phyloP scores from a whole-genome alignment of 805 yeast species.

The Zygosaccharomyces lentus region DNA sequence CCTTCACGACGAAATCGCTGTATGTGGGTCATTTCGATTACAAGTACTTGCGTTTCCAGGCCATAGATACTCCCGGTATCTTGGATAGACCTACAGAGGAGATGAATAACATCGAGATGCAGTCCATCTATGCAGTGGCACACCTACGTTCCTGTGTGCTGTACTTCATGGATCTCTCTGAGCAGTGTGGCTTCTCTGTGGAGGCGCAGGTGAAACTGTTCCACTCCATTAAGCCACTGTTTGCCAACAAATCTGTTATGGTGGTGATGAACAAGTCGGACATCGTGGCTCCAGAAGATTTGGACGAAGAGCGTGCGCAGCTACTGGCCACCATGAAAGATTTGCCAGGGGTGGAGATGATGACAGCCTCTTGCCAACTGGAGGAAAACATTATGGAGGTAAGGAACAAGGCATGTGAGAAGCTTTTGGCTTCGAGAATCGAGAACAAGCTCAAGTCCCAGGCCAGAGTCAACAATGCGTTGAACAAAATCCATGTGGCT shows the following conservation, averaged over 20 bases:
- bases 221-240: conserved; percentile 94
- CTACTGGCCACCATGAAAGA: conserved; percentile 61
- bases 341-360: conserved; percentile 80
- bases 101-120: conserved; percentile 99
- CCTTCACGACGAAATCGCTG: conserved; percentile 95
- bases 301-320: conserved; percentile 68
- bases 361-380: conserved; percentile 89
- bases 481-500: conserved; percentile 95
- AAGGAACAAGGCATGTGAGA: conserved; percentile 96
- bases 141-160: conserved; percentile 94
- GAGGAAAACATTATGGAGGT: conserved; percentile 95
- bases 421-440: conserved; percentile 88
- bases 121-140: conserved; percentile 96
- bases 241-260: conserved; percentile 93
- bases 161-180: conserved; percentile 97
- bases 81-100: conserved; percentile 98
- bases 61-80: conserved; percentile 98
- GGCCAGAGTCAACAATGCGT: conserved; percentile 79
- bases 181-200: conserved; percentile 97
- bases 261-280: conserved; percentile 95
- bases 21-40: conserved; percentile 99
- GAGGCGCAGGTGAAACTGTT: conserved; percentile 96
- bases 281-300: conserved; percentile 79
- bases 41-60: conserved; percentile 96
- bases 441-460: conserved; percentile 95